Evolutionary conservation across 257 asterid genomes (phyloP), one percentile per base, ranked within the genome.

Genomic region (Solanum dulcamara): DNA sequence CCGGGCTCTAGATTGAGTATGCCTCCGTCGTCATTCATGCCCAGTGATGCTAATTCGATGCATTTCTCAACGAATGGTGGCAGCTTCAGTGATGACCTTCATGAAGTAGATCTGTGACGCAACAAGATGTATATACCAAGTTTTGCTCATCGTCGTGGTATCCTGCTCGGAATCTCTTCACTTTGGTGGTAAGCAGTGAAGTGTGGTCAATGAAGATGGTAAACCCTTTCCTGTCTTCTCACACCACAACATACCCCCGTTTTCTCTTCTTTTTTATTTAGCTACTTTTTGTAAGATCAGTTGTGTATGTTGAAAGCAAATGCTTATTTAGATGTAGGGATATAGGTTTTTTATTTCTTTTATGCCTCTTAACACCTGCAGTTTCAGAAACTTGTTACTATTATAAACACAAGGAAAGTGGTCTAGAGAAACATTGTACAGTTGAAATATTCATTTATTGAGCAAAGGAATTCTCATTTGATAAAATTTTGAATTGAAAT

Each of bases 81-180:
- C 59, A 89, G 94, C 87, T 85, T 67, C 24, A 94, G 95, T 67
- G 99, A 94, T 24, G 99, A 95, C 70, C 96, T 96, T 81, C 98
- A 96, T 4, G 99, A 96, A 89, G 98, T 96, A 50, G 97, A 96
- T 85, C 94, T 96, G 70, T 96, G 94, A 94, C 17, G 38, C 85
- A 84, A 53, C 64, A 86, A 86, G 90, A 87, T 91, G 93, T 94
- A 90, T 59, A 90, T 92, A 91, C 75, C 59, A 88, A 90, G 87
- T 92, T 90, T 91, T 89, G 80, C 53, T 67, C 37, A 62, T 77
- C 18, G 13, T 46, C 62, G 9, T 9, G 60, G 83, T 77, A 44
- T 46, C 42, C 83, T 44, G 62, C 83, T 77, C 28, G 55, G n/a
- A 46, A 46, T 77, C 83, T 77, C 83, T 26, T 46, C 83, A 28